Evolutionary conservation across 1,139 yeast genomes (phyloP), one percentile per base, ranked within the genome.

Genomic region (Scheffersomyces lignicola): DNA sequence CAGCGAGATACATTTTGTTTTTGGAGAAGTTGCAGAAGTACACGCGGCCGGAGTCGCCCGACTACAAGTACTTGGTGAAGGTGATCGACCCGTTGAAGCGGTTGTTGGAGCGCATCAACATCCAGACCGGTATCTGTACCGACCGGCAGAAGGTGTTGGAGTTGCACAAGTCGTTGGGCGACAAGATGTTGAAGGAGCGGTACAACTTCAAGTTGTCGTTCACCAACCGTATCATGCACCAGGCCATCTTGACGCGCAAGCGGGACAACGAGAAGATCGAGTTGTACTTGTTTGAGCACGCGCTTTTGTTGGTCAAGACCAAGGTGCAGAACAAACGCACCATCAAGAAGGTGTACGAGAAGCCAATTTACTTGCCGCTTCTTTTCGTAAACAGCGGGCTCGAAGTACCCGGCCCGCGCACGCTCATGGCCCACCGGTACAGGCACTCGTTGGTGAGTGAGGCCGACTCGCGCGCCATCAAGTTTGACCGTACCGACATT

Each of bases 51-150:
- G 85, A 78, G 25, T 77, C 82, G 18, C 80, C 88, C 10, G 98
- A 92, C 53, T 73, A 78, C 49, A 80, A 78, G 40, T 78, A 81
- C 47, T 68, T 92, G 39, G 70, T 78, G 12, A 78, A 79, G 45
- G 95, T 96, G 1, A 78, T 87, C 47, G 86, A 78, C 36, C 80
- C 83, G 49, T 76, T 92, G 32, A 83, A 83, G 44, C 84, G 78
- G 44, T 79, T 89, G 40, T 76, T 92, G 62, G 81, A 75, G 18
- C 77, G 85, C 56, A 89, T 92, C 47, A 94, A 94, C 59, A 69
- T 80, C 31, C 97, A 90, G 52, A 85, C 96, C 33, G 98, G 98
- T 60, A 90, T 84, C 51, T 88, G 95, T 33, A 92, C 95, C 24
- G 97, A 92, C 66, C 76, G 96, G 46, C 90, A 89, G 63, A 88